Evolutionary conservation across 768 basidiomycete genomes (phyloP).

Genomic region (Calvatia gigantea): DNA sequence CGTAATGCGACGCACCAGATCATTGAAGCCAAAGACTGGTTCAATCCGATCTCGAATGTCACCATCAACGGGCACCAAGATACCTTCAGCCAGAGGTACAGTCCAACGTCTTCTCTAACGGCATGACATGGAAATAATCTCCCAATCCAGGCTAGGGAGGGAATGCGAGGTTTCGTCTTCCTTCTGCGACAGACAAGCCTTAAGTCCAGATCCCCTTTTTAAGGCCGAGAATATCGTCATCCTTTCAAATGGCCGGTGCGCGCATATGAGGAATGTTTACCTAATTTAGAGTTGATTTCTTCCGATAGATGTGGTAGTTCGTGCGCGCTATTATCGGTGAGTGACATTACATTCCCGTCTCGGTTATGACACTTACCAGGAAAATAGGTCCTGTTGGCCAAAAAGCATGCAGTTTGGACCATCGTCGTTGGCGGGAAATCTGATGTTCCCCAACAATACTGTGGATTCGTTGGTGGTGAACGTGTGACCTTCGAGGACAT

Average conservation of each 20-base stretch:
- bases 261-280: neutral
- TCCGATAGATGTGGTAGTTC: constrained; percentile 6
- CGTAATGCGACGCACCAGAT: constrained; percentile 39
- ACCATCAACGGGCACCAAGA: constrained; percentile 47
- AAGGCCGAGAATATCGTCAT: constrained; percentile 46
- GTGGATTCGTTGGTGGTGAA: constrained; percentile 2
- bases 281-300: constrained; percentile 26
- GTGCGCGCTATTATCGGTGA: neutral
- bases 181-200: neutral
- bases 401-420: constrained; percentile 51
- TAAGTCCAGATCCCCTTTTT: constrained; percentile 35
- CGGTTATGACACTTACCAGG: constrained; percentile 10
- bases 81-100: constrained; percentile 46
- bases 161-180: constrained; percentile 32
- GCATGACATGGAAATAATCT: neutral
- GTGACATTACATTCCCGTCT: neutral
- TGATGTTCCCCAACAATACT: constrained; percentile 26
- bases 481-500: neutral
- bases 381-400: constrained; percentile 62
- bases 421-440: constrained; percentile 55
- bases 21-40: constrained; percentile 43
- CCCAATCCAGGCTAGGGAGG: constrained; percentile 34
- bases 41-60: constrained; percentile 37
- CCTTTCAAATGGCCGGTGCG: constrained; percentile 52
- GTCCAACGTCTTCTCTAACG: neutral